Evolutionary conservation across 2,329 filamentous ascomycete genomes (phyloP).

Genomic region (Venturia carpophila): DNA sequence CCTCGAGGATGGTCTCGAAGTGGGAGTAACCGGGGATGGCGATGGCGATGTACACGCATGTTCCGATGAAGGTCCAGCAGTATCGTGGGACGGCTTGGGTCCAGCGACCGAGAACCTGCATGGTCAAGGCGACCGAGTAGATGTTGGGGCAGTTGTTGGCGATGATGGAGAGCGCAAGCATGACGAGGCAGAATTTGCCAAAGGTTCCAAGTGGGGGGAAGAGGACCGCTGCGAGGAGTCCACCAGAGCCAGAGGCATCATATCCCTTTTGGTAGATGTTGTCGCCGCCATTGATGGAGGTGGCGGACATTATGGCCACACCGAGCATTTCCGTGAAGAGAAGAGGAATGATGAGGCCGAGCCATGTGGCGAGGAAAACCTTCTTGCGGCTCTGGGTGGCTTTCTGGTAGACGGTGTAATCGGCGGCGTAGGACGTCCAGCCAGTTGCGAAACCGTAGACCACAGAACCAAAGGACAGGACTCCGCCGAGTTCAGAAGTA

Average conservation of each 20-base stretch:
- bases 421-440: constrained; percentile 67
- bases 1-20: constrained; percentile 57
- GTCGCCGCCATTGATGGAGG: constrained; percentile 43
- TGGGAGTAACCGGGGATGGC: constrained; percentile 61
- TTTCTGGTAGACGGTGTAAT: constrained; percentile 76
- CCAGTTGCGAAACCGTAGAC: constrained; percentile 63
- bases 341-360: constrained; percentile 62
- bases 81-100: constrained; percentile 57
- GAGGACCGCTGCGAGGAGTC: constrained; percentile 58
- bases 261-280: constrained; percentile 53
- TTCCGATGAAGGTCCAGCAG: constrained; percentile 56
- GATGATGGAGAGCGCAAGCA: constrained; percentile 59
- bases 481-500: constrained; percentile 49
- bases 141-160: constrained; percentile 66
- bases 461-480: constrained; percentile 59
- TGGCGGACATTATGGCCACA: constrained; percentile 60
- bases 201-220: constrained; percentile 57
- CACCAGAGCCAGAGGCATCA: constrained; percentile 51
- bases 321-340: constrained; percentile 68
- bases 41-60: constrained; percentile 58
- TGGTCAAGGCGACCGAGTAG: constrained; percentile 56
- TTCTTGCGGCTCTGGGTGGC: constrained; percentile 49
- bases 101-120: constrained; percentile 55
- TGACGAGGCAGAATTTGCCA: constrained; percentile 62
- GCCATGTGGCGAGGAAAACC: constrained; percentile 62